Conservation (phyloP, 108 stramenopile genomes). For the Mediolabrus comicus region DNA sequence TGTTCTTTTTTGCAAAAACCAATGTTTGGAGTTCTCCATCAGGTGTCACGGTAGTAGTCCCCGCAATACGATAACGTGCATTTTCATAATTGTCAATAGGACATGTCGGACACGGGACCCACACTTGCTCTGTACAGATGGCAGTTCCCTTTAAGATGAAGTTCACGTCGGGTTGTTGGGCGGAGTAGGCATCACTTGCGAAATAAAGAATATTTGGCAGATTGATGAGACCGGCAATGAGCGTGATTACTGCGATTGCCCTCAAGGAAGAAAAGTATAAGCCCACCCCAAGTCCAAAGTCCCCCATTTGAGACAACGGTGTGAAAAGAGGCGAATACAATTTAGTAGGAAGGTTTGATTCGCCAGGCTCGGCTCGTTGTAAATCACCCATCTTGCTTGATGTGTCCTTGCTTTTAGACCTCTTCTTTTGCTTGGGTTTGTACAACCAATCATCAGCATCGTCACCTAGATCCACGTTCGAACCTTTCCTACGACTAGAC, state of each 20-base stretch:
- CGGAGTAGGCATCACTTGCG: conserved; percentile 52
- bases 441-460: conserved; percentile 56
- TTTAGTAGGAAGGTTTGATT: conserved; percentile 53
- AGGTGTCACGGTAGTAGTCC: conserved; percentile 32
- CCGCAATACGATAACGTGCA: conserved; percentile 27
- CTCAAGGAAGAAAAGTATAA: conserved; percentile 78
- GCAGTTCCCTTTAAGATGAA: conserved; percentile 55
- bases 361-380: conserved; percentile 69
- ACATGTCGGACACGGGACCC: conserved; percentile 59
- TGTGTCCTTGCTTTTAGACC: neutral
- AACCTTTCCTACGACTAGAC: conserved; percentile 11
- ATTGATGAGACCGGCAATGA: conserved; percentile 73
- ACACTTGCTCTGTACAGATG: conserved; percentile 59
- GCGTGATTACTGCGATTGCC: conserved; percentile 55
- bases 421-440: conserved; percentile 40
- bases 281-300: conserved; percentile 58
- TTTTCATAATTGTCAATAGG: conserved; percentile 29
- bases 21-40: conserved; percentile 43
- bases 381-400: conserved; percentile 32
- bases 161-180: conserved; percentile 32
- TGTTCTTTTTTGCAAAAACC: conserved; percentile 59
- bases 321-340: conserved; percentile 58
- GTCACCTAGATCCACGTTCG: conserved; percentile 18
- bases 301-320: conserved; percentile 54
- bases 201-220: conserved; percentile 68